Evolutionary conservation across 345 rosid species (phyloP), one percentile per base, ranked within the genome.

Genomic region (Rhizophora mangle): DNA sequence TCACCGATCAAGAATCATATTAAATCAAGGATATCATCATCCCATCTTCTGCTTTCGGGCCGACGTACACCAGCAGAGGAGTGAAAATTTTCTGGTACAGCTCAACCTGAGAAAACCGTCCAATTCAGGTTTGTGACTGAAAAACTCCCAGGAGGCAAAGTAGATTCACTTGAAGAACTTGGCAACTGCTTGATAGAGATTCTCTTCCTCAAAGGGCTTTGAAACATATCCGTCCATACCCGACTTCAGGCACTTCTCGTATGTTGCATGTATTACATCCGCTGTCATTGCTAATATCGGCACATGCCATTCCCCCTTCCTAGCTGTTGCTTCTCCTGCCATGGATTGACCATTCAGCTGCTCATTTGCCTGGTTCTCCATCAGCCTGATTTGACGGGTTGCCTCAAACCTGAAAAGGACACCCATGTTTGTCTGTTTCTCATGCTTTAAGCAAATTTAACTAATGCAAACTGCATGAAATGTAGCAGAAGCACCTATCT

Each of bases 191-290:
- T 84, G 90, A 60, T 88, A 90, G 10, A 95, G 96, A 75, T 88
- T 95, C 76, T 92, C 97, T 75, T 92, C 99, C 75, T 95, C 96
- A 1, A 95, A 92, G 2, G 98, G 98, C 79, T 95, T 95, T 0
- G 99, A 92, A 68, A 95, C 97, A 4, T 95, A 92, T 47, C 97
- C 96, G 36, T 95, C 99, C 99, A 95, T 95, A 58, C 99, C 99
- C 24, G 91, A 78, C 74, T 86, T 85, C 70, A 90, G 73, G 85
- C 99, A 90, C 70, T 92, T 75, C 0, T 95, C 99, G 24, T 85
- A 84, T 1, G 99, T 95, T 0, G 97, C 96, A 6, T 95, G 96
- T 68, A 95, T 92, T 76, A 95, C 96, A 65, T 95, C 99, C 0
- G 99, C 99, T 1, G 99, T 95, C 97, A 95, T 95, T 39, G 99